Percentiles rank a stretch among this genome's conserved stretches.
Conservation (phyloP, 805 yeast genomes). For the Lipomyces starkeyi region DNA sequence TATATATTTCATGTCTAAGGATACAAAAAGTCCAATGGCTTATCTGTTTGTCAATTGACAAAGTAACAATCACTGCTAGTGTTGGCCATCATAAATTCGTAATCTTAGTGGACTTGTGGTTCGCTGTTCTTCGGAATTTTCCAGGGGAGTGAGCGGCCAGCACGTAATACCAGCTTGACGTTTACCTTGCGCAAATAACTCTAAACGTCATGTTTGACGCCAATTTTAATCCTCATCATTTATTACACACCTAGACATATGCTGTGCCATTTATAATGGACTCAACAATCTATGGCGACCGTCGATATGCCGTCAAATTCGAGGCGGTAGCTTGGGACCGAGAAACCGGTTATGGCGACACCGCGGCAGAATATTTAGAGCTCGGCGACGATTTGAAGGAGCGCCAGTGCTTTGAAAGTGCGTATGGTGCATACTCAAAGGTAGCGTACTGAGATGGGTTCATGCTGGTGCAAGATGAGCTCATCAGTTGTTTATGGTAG, state of each 20-base stretch:
- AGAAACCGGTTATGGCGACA: background rate
- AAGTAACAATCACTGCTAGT: no score
- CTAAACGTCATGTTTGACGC: background rate
- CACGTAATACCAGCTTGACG: no score
- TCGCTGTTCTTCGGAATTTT: no score
- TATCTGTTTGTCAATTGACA: no score
- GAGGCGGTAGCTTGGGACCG: background rate
- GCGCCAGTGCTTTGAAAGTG: slow-evolving; percentile 10
- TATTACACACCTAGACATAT: background rate
- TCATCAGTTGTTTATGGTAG: background rate
- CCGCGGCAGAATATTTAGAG: background rate
- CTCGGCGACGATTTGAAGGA: background rate
- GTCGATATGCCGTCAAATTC: background rate
- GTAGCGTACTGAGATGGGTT: background rate
- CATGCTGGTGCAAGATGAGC: background rate
- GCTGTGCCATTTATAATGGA: background rate
- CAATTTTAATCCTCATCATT: background rate
- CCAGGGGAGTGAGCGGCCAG: no score
- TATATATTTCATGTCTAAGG: background rate
- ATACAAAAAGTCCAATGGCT: background rate
- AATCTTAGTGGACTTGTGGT: no score
- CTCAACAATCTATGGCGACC: background rate
- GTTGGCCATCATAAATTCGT: no score
- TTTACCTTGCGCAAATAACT: no score
- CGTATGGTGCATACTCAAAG: slow-evolving; percentile 18